Percentiles rank a stretch among this genome's conserved stretches.
Evolutionary conservation across 1,284 basidiomycete genomes (phyloP).

Genomic region (Rhodotorula mucilaginosa): DNA sequence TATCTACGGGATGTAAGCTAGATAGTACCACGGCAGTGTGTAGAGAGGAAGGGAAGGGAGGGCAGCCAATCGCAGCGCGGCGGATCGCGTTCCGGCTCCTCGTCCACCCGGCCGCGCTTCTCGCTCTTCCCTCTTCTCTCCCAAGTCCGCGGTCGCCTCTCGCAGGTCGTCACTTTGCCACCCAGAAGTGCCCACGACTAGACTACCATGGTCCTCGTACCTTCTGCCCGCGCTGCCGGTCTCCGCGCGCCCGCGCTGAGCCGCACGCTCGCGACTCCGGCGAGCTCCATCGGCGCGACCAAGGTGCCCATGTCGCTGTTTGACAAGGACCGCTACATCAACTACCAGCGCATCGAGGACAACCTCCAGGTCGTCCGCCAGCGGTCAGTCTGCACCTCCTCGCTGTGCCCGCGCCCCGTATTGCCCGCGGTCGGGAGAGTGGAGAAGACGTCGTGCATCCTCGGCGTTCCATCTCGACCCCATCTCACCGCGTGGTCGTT

Average conservation of each 20-base stretch:
- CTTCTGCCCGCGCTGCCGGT: conserved; percentile 26
- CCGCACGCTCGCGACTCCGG: conserved; percentile 65
- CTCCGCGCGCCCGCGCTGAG: conserved; percentile 30
- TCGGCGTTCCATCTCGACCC: too few species aligned
- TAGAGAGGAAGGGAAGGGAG: background rate
- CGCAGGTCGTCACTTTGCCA: background rate
- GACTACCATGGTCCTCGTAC: conserved; percentile 32
- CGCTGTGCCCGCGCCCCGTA: background rate
- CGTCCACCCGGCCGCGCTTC: background rate
- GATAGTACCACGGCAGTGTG: background rate
- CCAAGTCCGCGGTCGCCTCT: background rate
- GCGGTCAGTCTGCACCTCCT: conserved; percentile 34
- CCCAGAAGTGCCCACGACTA: too few species aligned
- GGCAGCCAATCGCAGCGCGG: background rate
- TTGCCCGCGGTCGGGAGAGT: background rate
- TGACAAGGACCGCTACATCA: conserved; percentile 82
- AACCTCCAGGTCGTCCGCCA: conserved; percentile 40
- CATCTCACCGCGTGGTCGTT: too few species aligned
- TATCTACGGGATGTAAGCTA: too few species aligned
- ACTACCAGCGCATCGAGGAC: conserved; percentile 63
- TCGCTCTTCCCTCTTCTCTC: background rate
- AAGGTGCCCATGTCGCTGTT: conserved; percentile 89
- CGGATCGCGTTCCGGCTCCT: background rate
- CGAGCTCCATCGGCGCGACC: conserved; percentile 74
- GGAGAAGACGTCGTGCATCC: background rate